These are phyloP conservation scores for Eucalyptus leucophloia DNA, from an alignment of 345 rosid species.

Conservation along the genomic window DNA sequence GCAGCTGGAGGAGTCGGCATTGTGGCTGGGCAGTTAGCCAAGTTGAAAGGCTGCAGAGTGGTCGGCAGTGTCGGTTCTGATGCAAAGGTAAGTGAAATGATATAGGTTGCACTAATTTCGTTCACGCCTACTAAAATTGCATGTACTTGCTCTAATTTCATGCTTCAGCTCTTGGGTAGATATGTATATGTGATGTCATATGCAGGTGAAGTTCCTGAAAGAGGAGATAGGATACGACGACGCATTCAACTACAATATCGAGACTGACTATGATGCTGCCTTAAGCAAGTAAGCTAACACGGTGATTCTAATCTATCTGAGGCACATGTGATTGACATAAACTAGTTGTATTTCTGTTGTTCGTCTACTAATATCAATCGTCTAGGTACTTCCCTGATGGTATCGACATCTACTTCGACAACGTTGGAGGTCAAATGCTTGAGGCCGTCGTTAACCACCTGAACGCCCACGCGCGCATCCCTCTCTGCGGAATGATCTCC, in stretches of 20 bases:
- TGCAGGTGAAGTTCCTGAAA: not conserved
- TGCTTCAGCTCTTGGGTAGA: not conserved
- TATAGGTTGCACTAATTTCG: not conserved
- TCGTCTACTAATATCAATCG: not conserved
- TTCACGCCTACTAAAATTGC: not conserved
- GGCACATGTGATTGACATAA: not conserved
- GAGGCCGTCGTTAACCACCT: slow-evolving; percentile 45
- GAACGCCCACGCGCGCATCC: slow-evolving; percentile 14
- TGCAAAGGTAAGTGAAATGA: slow-evolving; percentile 5
- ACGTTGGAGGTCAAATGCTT: slow-evolving; percentile 44
- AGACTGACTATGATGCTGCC: not conserved
- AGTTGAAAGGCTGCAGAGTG: slow-evolving; percentile 23
- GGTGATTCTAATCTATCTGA: not conserved
- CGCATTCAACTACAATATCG: not conserved
- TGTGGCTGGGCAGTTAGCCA: slow-evolving; percentile 28
- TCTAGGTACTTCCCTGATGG: slow-evolving; percentile 30
- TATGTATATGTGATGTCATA: not conserved
- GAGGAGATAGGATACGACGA: not conserved
- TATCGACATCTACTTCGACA: slow-evolving; percentile 35
- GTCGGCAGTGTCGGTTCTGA: slow-evolving; percentile 30
- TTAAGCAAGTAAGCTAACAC: not conserved
- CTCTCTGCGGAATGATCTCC: slow-evolving; percentile 39
- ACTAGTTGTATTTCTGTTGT: not conserved
- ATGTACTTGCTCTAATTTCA: not conserved
- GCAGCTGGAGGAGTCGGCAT: slow-evolving; percentile 38